Evolutionary conservation across 2,329 filamentous ascomycete genomes (phyloP).

Genomic region (Rhinocladiella similis): DNA sequence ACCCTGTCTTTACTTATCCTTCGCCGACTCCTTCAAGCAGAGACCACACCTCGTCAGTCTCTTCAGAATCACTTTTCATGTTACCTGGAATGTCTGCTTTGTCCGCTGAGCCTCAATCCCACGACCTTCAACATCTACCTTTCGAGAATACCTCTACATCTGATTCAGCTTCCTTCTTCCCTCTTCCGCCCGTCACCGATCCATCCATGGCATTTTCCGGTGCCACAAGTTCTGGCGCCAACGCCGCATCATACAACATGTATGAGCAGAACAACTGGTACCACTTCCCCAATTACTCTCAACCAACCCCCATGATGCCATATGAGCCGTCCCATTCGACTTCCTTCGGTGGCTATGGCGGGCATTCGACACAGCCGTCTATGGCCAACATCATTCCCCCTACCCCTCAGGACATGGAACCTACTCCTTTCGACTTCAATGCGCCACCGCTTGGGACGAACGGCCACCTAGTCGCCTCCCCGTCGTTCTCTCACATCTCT

Average conservation of each 20-base stretch:
- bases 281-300: slow-evolving; percentile 21
- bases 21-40: slow-evolving; percentile 28
- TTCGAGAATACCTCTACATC: slow-evolving; percentile 20
- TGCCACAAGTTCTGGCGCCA: slow-evolving; percentile 2
- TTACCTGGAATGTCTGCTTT: slow-evolving; percentile 17
- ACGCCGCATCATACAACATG: slow-evolving; percentile 18
- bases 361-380: slow-evolving; percentile 11
- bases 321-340: slow-evolving; percentile 20
- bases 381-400: slow-evolving; percentile 27
- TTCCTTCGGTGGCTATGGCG: slow-evolving; percentile 8
- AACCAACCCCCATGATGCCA: slow-evolving; percentile 18
- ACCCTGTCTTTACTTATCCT: slow-evolving; percentile 26
- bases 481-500: slow-evolving; percentile 24
- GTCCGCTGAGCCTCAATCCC: slow-evolving; percentile 12
- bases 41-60: slow-evolving; percentile 21
- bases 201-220: slow-evolving; percentile 15
- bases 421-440: slow-evolving; percentile 26
- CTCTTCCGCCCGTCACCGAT: slow-evolving; percentile 20
- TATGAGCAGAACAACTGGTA: slow-evolving; percentile 28
- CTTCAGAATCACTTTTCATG: slow-evolving; percentile 24
- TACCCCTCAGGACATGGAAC: slow-evolving; percentile 25
- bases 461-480: slow-evolving; percentile 20
- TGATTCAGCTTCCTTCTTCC: slow-evolving; percentile 24
- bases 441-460: slow-evolving; percentile 16
- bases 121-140: slow-evolving; percentile 21